phyloP scores from a whole-genome alignment of 2,329 filamentous ascomycete genomes.

The Hypoxylon sp. region DNA sequence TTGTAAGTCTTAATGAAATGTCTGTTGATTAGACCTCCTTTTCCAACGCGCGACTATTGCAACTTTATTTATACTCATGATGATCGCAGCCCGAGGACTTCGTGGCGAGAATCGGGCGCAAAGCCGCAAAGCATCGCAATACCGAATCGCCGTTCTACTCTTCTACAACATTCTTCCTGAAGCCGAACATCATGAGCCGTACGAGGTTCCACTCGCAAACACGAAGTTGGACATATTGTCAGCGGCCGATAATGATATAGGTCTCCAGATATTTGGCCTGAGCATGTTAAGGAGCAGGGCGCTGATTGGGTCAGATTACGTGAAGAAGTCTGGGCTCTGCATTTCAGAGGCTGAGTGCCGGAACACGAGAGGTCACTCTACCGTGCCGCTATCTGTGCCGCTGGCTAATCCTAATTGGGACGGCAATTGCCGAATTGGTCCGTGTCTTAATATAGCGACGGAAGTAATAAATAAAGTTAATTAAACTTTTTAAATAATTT shows the following conservation, averaged over 20 bases:
- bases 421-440: not conserved
- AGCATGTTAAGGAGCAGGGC: not conserved
- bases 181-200: conserved; percentile 7
- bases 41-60: not conserved
- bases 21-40: conserved; percentile 6
- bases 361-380: conserved; percentile 31
- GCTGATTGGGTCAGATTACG: conserved; percentile 24
- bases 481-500: too few relatives aligned
- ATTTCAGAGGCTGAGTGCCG: conserved; percentile 24
- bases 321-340: conserved; percentile 1
- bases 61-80: conserved; percentile 23
- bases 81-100: not conserved
- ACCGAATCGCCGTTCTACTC: conserved; percentile 1
- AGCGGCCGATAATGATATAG: conserved; percentile 13
- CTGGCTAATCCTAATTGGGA: conserved; percentile 7
- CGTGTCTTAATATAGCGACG: conserved; percentile 18
- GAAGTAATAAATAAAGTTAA: too few relatives aligned
- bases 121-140: not conserved
- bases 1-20: conserved; percentile 13
- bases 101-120: conserved; percentile 7
- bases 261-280: conserved; percentile 28
- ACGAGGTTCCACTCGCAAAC: conserved; percentile 20
- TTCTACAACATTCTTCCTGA: conserved; percentile 1
- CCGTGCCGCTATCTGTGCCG: conserved; percentile 23
- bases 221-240: conserved; percentile 27